Evolutionary conservation across 257 asterid genomes (phyloP).

Genomic region (Coffea canephora): DNA sequence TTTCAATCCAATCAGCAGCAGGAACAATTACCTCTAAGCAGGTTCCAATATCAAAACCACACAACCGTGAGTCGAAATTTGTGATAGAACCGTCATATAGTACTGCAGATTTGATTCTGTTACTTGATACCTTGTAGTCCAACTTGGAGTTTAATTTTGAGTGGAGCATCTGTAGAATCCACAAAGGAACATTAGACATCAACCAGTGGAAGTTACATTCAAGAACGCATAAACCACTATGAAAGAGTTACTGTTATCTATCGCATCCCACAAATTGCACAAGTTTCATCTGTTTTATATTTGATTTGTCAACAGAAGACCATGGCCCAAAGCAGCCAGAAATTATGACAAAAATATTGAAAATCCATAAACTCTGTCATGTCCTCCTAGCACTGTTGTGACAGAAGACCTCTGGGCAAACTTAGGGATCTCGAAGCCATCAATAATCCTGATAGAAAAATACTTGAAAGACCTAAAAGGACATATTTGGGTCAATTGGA

Average conservation of each 20-base stretch:
- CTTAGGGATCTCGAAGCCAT: background rate
- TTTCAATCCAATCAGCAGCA: conserved; percentile 7
- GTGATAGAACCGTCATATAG: conserved; percentile 77
- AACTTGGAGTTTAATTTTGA: conserved; percentile 51
- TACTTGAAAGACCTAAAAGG: background rate
- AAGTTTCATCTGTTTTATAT: background rate
- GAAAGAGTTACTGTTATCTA: background rate
- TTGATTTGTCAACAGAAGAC: background rate
- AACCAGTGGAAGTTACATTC: background rate
- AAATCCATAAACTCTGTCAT: background rate
- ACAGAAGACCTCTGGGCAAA: background rate
- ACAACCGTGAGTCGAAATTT: conserved; percentile 61
- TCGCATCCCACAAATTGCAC: background rate
- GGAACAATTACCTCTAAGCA: conserved; percentile 81
- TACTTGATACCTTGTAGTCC: conserved; percentile 39
- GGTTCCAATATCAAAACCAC: conserved; percentile 80
- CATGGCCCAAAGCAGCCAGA: background rate
- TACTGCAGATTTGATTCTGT: conserved; percentile 60
- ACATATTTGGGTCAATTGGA: background rate
- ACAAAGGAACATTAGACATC: conserved; percentile 1
- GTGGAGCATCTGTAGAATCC: conserved; percentile 62
- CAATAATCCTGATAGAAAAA: background rate
- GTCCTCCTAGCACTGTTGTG: background rate
- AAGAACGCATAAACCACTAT: background rate
- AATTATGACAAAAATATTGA: background rate